Evolutionary conservation across 108 stramenopile genomes (phyloP).

Genomic region (Schizochytrium sp.): DNA sequence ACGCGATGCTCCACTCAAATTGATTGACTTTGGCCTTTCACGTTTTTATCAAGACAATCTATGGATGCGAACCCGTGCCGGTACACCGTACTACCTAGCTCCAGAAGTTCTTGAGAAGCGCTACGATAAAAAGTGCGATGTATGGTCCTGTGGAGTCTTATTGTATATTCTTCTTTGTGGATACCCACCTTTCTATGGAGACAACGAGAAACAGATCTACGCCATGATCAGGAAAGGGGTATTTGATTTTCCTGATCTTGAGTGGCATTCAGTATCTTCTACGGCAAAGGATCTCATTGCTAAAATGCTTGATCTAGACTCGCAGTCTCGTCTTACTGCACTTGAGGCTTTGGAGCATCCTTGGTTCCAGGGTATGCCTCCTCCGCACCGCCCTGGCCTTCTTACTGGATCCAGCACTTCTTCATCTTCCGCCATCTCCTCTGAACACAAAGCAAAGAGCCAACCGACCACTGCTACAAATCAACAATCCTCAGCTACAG

Average conservation of each 20-base stretch:
- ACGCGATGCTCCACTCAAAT: slow-evolving; percentile 77
- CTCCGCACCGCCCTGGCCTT: slow-evolving; percentile 2
- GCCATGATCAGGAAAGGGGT: slow-evolving; percentile 59
- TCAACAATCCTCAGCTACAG: too few species aligned
- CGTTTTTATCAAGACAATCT: slow-evolving; percentile 63
- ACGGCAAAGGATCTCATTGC: slow-evolving; percentile 72
- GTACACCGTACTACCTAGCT: slow-evolving; percentile 77
- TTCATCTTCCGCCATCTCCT: too few species aligned
- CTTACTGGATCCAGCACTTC: too few species aligned
- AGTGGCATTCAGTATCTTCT: slow-evolving; percentile 64
- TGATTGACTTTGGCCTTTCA: slow-evolving; percentile 92
- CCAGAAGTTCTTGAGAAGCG: slow-evolving; percentile 76
- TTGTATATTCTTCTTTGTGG: slow-evolving; percentile 79
- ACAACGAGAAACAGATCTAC: slow-evolving; percentile 70
- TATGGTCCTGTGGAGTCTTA: slow-evolving; percentile 80
- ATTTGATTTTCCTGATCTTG: slow-evolving; percentile 27
- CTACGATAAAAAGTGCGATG: slow-evolving; percentile 73
- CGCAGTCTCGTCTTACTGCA: slow-evolving; percentile 60
- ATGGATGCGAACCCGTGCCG: slow-evolving; percentile 68
- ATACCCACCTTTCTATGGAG: slow-evolving; percentile 75
- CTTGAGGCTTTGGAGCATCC: slow-evolving; percentile 67
- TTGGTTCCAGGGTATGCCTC: slow-evolving; percentile 65
- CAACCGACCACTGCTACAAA: too few species aligned
- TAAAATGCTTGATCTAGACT: slow-evolving; percentile 67
- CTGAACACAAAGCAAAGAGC: too few species aligned